These are phyloP conservation scores for Hericium alpestre DNA, from an alignment of 768 basidiomycete species.

Conservation along the genomic window DNA sequence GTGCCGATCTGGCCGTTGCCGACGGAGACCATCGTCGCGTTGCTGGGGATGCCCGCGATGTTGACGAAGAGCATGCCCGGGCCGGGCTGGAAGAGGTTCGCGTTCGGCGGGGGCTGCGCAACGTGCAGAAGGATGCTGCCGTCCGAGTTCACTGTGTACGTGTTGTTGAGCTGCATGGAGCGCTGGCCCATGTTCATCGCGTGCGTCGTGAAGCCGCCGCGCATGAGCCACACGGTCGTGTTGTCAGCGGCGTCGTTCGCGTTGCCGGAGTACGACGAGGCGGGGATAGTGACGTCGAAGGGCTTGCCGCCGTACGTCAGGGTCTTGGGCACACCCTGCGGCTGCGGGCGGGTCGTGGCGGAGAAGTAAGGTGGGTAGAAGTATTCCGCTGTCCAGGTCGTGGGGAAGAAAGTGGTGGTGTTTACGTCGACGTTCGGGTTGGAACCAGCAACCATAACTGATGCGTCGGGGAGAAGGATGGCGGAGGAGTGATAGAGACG, in stretches of 20 bases:
- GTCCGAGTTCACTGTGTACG: constrained; percentile 72
- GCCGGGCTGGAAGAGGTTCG: constrained; percentile 83
- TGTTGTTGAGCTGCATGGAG: constrained; percentile 70
- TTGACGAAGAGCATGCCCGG: constrained; percentile 78
- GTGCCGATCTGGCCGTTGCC: constrained; percentile 70
- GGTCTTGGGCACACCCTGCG: constrained; percentile 57
- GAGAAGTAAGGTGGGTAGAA: constrained; percentile 91
- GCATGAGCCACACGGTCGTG: constrained; percentile 65
- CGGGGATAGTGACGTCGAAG: constrained; percentile 67
- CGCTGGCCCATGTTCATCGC: constrained; percentile 87
- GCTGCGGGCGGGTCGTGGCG: constrained; percentile 54
- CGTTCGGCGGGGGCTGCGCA: constrained; percentile 72
- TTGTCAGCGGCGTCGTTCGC: constrained; percentile 65
- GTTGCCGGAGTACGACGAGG: constrained; percentile 53
- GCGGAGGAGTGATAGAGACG: constrained; percentile 89
- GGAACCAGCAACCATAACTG: constrained; percentile 81
- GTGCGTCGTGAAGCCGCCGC: constrained; percentile 80
- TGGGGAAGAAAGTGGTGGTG: constrained; percentile 49
- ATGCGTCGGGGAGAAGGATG: constrained; percentile 79
- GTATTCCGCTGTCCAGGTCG: constrained; percentile 72
- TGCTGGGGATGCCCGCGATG: constrained; percentile 75
- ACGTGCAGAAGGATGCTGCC: constrained; percentile 73
- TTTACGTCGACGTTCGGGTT: constrained; percentile 89
- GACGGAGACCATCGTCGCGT: constrained; percentile 65
- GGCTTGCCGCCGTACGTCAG: constrained; percentile 74